Conservation (phyloP, 1,284 basidiomycete genomes). For the Acaromyces ingoldii region DNA sequence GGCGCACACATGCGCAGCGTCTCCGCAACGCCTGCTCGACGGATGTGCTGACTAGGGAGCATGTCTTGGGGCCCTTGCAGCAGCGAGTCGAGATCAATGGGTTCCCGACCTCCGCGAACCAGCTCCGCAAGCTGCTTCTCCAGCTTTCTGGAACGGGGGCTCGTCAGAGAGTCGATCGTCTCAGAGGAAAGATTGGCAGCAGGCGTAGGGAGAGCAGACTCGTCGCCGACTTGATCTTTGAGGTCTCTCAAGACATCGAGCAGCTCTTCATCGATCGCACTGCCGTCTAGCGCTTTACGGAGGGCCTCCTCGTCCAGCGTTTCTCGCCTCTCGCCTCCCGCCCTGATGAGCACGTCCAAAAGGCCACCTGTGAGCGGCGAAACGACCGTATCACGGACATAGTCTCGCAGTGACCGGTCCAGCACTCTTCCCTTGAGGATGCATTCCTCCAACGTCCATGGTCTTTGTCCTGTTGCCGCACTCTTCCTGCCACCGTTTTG, state of each 20-base stretch:
- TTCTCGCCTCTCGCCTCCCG: neutral
- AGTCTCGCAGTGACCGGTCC: constrained; percentile 2
- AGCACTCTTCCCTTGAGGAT: constrained; percentile 3
- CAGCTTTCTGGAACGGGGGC: neutral
- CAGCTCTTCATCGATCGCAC: neutral
- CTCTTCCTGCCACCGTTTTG: no score
- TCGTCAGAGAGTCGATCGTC: neutral
- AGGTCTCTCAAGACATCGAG: neutral
- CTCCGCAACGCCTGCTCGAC: no score
- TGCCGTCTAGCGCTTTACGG: neutral
- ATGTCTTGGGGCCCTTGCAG: neutral
- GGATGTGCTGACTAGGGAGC: no score
- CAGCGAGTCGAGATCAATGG: neutral
- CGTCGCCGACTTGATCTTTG: neutral
- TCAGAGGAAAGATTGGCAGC: no score
- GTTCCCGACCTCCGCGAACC: neutral
- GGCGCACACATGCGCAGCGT: no score
- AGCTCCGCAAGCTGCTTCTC: neutral
- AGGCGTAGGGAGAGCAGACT: no score
- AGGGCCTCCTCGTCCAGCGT: neutral
- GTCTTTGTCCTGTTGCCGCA: no score
- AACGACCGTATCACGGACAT: constrained; percentile 2
- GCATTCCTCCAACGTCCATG: no score
- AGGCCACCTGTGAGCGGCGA: constrained; percentile 2
- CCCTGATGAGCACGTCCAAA: neutral